Percentiles rank a stretch among this genome's conserved stretches.
Evolutionary conservation across 1,284 basidiomycete species (phyloP).

Genomic region (Microbotryum scabiosae): DNA sequence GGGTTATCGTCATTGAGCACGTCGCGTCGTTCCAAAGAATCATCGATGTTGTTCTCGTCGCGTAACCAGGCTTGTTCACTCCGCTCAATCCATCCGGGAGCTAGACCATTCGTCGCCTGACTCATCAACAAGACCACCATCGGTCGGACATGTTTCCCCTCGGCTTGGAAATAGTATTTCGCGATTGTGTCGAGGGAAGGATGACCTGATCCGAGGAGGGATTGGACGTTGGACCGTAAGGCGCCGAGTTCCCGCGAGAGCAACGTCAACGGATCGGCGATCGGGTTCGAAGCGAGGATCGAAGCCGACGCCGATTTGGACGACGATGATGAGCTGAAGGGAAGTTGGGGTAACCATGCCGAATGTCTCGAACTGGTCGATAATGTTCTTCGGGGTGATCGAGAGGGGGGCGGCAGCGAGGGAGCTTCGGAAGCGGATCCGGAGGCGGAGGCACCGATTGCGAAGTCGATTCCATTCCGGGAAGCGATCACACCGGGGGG

Average conservation of each 20-base stretch:
- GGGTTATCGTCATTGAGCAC: conserved; percentile 82
- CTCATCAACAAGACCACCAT: conserved; percentile 83
- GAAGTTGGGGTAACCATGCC: neutral
- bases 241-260: conserved; percentile 59
- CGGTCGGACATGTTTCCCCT: conserved; percentile 76
- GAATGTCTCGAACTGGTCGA: neutral
- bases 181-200: conserved; percentile 79
- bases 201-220: conserved; percentile 78
- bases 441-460: neutral
- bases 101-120: conserved; percentile 78
- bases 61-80: conserved; percentile 43
- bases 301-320: conserved; percentile 10
- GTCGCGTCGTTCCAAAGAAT: conserved; percentile 54
- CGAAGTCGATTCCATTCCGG: neutral
- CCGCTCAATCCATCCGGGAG: conserved; percentile 48
- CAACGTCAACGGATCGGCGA: conserved; percentile 21
- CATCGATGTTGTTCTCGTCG: conserved; percentile 48
- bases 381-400: neutral
- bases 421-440: neutral
- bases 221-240: conserved; percentile 65
- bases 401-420: neutral
- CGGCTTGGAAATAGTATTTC: conserved; percentile 76
- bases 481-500: too few relatives aligned
- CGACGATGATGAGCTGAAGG: conserved; percentile 11
- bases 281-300: conserved; percentile 5